Percentiles rank a stretch among this genome's conserved stretches.
Evolutionary conservation across 2,329 filamentous ascomycete genomes (phyloP).

Genomic region (Pestalotiopsis sp.): DNA sequence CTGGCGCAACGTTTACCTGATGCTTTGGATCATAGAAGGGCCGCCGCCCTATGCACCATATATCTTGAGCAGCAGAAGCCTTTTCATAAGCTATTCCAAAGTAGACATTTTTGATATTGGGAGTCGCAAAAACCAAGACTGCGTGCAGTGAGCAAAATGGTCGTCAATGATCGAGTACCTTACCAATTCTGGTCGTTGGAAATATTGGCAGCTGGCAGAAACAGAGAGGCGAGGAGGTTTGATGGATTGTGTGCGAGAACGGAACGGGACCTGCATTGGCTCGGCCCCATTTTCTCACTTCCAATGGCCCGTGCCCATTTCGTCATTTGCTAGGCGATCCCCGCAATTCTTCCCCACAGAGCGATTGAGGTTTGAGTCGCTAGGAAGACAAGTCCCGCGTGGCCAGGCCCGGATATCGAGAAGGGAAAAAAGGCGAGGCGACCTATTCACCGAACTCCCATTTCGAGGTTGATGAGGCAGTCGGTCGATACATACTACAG

Average conservation of each 20-base stretch:
- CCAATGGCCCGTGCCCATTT: neutral
- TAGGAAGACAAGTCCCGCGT: neutral
- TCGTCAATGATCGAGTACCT: no score
- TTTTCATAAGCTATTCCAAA: no score
- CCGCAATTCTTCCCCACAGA: slow-evolving; percentile 2
- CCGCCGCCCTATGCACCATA: neutral
- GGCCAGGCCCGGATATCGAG: neutral
- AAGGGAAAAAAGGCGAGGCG: neutral
- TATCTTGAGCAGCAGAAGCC: neutral
- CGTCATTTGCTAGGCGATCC: neutral
- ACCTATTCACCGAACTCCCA: neutral
- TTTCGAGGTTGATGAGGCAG: neutral
- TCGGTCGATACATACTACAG: neutral
- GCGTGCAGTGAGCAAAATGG: no score
- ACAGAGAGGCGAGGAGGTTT: no score
- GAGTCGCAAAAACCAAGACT: no score
- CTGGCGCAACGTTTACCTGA: neutral
- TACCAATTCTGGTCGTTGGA: no score
- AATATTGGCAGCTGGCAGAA: no score
- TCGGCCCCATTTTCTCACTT: neutral
- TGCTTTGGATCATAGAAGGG: neutral
- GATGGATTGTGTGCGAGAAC: neutral
- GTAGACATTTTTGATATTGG: no score
- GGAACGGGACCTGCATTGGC: slow-evolving; percentile 3
- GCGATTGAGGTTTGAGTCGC: neutral